Base-by-base conservation (phyloP, 2,329 filamentous ascomycete genomes). In the Elsinoe batatas region DNA sequence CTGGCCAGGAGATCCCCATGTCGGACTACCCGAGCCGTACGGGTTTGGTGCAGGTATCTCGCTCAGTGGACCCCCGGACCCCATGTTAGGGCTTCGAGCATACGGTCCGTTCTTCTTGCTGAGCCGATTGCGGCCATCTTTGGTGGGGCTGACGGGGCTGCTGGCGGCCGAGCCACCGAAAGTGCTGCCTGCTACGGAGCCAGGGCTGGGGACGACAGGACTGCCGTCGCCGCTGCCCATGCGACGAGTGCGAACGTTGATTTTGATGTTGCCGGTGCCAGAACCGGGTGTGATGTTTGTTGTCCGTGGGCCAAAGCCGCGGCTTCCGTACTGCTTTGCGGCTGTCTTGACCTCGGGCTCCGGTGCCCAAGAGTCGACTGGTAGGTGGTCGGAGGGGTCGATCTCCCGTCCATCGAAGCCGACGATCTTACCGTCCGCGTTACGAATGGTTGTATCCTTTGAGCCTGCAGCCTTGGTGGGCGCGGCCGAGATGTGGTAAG, bases 311-410 rank as follows among this genome's bases (percentile, higher is more conserved):
- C 67, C 66, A 51, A 66, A 67, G 15, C 67, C 65, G 3, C 65
- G 61, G 15, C 30, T 20, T 3, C 67, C 67, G 47, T 69, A 69
- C 6, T 64, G 65, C 57, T 68, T 69, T 30, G 59, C 64, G 1
- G 67, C 66, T 3, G 63, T 65, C 57, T 83, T 85, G 18, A 78
- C 76, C 61, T 87, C 84, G 0, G 86, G 86, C 63, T 90, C 86
- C 0, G 86, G 85, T 1, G 86, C 86, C 85, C 85, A 90, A 1
- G 81, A 81, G 56, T 87, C 82, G 66, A 88, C 80, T 0, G 87
- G 87, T 12, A 91, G 75, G 65, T 91, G 87, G 67, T 91, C 87
- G 0, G 85, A 88, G 1, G 87, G 87, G 64, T 91, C 87, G 56
- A 91, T 79, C 63, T 89, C 84, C 56, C 84, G 78, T 5, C 87